A percentile compares a stretch with the other conserved stretches of the same genome.
Evolutionary conservation across 2,329 filamentous ascomycete species (phyloP).

Genomic region (Trichoderma koningii): DNA sequence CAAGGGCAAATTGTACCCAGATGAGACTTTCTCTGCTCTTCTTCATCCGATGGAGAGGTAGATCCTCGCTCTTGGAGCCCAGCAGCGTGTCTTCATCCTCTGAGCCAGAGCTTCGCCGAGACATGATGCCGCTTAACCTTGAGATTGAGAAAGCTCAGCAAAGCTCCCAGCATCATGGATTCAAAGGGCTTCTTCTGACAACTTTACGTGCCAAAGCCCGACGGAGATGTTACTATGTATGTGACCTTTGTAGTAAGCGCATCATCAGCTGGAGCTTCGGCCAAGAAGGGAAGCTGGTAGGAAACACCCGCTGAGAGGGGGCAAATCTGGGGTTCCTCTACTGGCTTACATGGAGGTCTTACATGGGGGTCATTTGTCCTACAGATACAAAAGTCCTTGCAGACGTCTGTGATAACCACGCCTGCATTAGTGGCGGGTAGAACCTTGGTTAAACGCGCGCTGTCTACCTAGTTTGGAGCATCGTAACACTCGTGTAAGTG

Average conservation of each 20-base stretch:
- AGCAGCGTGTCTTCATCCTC: constrained; percentile 19
- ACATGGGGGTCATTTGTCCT: not conserved
- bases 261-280: not conserved
- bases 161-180: not conserved
- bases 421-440: constrained; percentile 1
- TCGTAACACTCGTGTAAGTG: not conserved
- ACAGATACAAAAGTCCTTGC: not conserved
- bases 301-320: not conserved
- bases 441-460: not conserved
- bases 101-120: constrained; percentile 17
- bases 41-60: not conserved
- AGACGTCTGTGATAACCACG: too few relatives aligned
- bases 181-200: not conserved
- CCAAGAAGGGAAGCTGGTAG: constrained; percentile 3
- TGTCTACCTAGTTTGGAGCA: not conserved
- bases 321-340: too few relatives aligned
- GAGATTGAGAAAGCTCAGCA: not conserved
- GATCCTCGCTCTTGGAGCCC: constrained; percentile 11
- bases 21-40: not conserved
- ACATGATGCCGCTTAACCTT: constrained; percentile 6
- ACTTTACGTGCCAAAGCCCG: not conserved
- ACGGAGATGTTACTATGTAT: not conserved
- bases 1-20: not conserved
- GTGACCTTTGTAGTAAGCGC: not conserved
- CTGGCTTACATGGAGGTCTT: not conserved